A percentile compares a stretch with the other conserved stretches of the same genome.
These are phyloP conservation scores for Oxytropis ochrocephala DNA, from an alignment of 306 rosid species.

Conservation along the genomic window DNA sequence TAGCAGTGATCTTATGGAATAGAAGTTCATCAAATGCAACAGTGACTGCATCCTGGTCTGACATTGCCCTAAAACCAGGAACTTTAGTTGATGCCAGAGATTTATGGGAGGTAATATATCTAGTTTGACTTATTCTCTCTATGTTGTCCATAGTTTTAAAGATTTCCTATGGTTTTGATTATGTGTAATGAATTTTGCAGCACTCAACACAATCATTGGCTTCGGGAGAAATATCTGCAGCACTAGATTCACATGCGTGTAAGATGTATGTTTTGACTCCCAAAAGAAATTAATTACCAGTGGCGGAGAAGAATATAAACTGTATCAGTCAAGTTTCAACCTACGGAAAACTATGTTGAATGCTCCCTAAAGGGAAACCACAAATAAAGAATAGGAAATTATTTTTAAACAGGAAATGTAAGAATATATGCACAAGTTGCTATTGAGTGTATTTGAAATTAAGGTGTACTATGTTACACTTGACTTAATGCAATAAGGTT, in stretches of 20 bases:
- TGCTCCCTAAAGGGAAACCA: neutral
- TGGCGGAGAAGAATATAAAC: neutral
- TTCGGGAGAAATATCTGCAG: constrained; percentile 26
- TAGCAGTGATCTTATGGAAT: constrained; percentile 57
- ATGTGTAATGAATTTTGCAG: constrained; percentile 29
- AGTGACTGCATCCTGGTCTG: constrained; percentile 50
- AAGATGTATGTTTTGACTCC: constrained; percentile 42
- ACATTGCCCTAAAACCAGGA: constrained; percentile 38
- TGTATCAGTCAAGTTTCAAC: no score
- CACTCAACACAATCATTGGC: constrained; percentile 34
- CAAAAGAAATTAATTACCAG: neutral
- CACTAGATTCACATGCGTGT: constrained; percentile 53
- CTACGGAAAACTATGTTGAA: no score
- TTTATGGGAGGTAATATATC: constrained; percentile 44
- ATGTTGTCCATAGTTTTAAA: neutral
- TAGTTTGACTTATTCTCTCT: neutral
- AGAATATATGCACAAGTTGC: neutral
- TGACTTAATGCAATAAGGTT: neutral
- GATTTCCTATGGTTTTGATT: neutral
- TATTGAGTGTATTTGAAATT: neutral
- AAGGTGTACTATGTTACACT: neutral
- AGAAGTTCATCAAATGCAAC: constrained; percentile 45
- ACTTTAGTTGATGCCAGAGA: constrained; percentile 41
- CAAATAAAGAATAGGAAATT: neutral
- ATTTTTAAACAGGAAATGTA: neutral